Conservation (phyloP, 305 asterid species). For the Ilex paraguariensis region DNA sequence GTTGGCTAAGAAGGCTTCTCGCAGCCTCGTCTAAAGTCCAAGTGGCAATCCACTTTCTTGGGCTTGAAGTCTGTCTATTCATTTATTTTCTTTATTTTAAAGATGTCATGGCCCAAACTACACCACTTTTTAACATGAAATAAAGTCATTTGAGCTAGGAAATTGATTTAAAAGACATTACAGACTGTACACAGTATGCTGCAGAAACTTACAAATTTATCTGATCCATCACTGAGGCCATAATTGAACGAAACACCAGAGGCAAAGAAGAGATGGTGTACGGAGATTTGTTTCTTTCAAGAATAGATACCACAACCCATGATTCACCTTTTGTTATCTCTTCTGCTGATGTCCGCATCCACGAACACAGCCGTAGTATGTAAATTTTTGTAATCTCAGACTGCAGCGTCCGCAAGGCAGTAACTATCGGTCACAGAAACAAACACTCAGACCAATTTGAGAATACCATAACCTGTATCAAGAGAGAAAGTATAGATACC, state of each 20-base stretch:
- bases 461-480: background rate
- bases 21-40: too few species aligned
- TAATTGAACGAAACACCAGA: slow-evolving; percentile 69
- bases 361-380: slow-evolving; percentile 85
- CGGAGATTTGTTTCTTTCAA: slow-evolving; percentile 92
- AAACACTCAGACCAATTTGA: slow-evolving; percentile 15
- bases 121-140: too few species aligned
- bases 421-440: slow-evolving; percentile 46
- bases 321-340: slow-evolving; percentile 88
- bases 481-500: slow-evolving; percentile 34
- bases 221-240: slow-evolving; percentile 88
- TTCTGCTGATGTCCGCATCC: slow-evolving; percentile 90
- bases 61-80: too few species aligned
- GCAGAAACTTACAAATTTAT: slow-evolving; percentile 63
- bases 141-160: too few species aligned
- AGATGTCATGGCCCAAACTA: too few species aligned
- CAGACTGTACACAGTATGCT: slow-evolving; percentile 2
- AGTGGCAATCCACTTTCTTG: too few species aligned
- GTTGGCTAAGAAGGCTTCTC: too few species aligned
- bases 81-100: too few species aligned
- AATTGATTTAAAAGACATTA: too few species aligned
- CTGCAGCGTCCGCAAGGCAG: slow-evolving; percentile 74
- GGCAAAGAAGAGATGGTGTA: slow-evolving; percentile 90
- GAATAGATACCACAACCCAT: slow-evolving; percentile 83
- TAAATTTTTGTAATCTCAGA: slow-evolving; percentile 81